phyloP scores from a whole-genome alignment of 495 filamentous ascomycete species.

The Parachaetomium inaequale region DNA sequence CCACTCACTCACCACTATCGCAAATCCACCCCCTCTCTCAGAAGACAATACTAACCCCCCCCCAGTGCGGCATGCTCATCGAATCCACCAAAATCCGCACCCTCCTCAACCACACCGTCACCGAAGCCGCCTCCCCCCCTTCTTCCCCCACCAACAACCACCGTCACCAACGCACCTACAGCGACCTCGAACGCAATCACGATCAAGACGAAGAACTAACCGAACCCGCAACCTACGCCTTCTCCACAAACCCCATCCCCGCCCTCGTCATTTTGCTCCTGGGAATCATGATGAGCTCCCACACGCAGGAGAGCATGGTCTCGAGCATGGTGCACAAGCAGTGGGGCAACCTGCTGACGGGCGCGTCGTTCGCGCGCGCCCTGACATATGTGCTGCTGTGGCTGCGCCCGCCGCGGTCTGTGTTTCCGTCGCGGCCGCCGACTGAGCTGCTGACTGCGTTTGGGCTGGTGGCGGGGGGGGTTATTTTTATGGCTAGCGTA shows the following conservation, averaged over 20 bases:
- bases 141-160: constrained; percentile 25
- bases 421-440: constrained; percentile 84
- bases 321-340: constrained; percentile 92
- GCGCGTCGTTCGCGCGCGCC: constrained; percentile 70
- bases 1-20: not conserved
- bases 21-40: not conserved
- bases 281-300: constrained; percentile 91
- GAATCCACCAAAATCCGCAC: constrained; percentile 70
- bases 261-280: constrained; percentile 79
- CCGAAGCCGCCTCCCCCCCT: constrained; percentile 29
- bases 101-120: constrained; percentile 63
- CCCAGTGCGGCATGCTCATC: constrained; percentile 83
- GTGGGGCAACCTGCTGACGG: constrained; percentile 86
- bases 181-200: constrained; percentile 37
- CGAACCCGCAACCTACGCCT: constrained; percentile 62
- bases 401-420: constrained; percentile 75
- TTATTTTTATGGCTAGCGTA: constrained; percentile 92
- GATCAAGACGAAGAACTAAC: constrained; percentile 29
- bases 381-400: constrained; percentile 79
- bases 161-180: constrained; percentile 29
- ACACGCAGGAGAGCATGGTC: constrained; percentile 79
- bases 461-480: constrained; percentile 79
- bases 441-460: constrained; percentile 83
- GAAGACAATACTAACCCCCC: not conserved
- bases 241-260: constrained; percentile 87